Evolutionary conservation across 1,284 basidiomycete species (phyloP).

Genomic region (Athelia sp.): DNA sequence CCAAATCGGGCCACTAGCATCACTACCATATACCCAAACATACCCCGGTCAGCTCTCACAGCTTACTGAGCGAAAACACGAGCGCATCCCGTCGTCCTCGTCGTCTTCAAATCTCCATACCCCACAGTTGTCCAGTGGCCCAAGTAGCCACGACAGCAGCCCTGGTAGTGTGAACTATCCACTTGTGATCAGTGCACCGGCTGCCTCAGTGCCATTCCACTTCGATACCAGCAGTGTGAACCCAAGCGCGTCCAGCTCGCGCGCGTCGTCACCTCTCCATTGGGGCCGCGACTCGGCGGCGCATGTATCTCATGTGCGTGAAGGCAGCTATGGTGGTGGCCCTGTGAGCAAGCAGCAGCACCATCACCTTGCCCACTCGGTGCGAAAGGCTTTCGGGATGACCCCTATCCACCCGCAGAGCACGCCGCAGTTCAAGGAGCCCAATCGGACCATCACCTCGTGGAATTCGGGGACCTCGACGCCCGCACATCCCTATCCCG

Average conservation of each 20-base stretch:
- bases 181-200: conserved; percentile 10
- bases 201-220: conserved; percentile 13
- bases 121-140: conserved; percentile 57
- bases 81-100: too few relatives aligned
- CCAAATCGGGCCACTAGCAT: conserved; percentile 17
- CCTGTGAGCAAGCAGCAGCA: conserved; percentile 26
- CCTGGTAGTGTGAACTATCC: conserved; percentile 38
- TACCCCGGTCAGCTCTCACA: conserved; percentile 24
- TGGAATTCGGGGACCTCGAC: conserved; percentile 21
- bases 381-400: conserved; percentile 85
- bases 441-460: conserved; percentile 17
- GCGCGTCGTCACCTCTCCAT: conserved; percentile 44
- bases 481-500: conserved; percentile 19
- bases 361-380: conserved; percentile 72
- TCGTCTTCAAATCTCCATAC: conserved; percentile 40
- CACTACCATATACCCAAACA: conserved; percentile 25
- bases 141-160: conserved; percentile 53
- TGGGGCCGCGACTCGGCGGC: conserved; percentile 12
- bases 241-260: conserved; percentile 39
- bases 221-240: conserved; percentile 19
- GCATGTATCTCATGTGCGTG: conserved; percentile 11
- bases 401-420: conserved; percentile 62
- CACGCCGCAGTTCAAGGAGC: conserved; percentile 33
- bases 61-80: conserved; percentile 27
- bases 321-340: conserved; percentile 4